Percentiles rank a stretch among this genome's conserved stretches.
Evolutionary conservation across 2,329 filamentous ascomycete genomes (phyloP).

Genomic region (Cytospora piceae): DNA sequence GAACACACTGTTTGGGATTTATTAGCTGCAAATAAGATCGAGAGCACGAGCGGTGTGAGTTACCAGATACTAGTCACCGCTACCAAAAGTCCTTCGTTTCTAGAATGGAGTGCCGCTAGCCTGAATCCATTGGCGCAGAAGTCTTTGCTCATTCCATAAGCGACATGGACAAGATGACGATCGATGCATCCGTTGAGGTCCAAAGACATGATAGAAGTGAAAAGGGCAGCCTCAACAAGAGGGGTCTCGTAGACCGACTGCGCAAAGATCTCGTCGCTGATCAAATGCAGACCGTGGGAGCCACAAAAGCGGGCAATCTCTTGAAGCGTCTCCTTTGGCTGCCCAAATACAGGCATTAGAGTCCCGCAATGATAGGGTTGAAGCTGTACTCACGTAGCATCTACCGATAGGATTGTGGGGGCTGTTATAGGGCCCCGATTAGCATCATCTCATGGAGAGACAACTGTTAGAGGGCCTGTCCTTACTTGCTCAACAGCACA

Average conservation of each 20-base stretch:
- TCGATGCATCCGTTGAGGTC: constrained; percentile 50
- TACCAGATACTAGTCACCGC: constrained; percentile 42
- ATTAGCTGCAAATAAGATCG: background rate
- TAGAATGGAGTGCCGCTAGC: constrained; percentile 16
- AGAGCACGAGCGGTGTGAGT: background rate
- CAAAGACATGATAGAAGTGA: constrained; percentile 52
- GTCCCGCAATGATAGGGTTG: background rate
- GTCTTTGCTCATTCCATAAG: constrained; percentile 54
- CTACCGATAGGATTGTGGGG: constrained; percentile 41
- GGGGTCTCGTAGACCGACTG: constrained; percentile 50
- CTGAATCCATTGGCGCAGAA: constrained; percentile 35
- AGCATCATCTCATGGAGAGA: background rate
- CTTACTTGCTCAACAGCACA: constrained; percentile 30
- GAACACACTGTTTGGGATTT: constrained; percentile 39
- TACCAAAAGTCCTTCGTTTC: constrained; percentile 44
- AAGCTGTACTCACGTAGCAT: constrained; percentile 36
- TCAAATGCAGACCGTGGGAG: constrained; percentile 54
- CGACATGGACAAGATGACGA: constrained; percentile 53
- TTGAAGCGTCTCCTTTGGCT: constrained; percentile 35
- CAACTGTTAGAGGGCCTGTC: background rate
- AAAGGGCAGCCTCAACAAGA: constrained; percentile 38
- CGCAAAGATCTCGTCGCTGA: constrained; percentile 48
- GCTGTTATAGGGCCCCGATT: constrained; percentile 26
- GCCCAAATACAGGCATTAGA: constrained; percentile 5
- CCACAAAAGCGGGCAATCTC: constrained; percentile 41